These are phyloP conservation scores for Mycena polygramma DNA, from an alignment of 768 basidiomycete genomes.

Conservation along the genomic window DNA sequence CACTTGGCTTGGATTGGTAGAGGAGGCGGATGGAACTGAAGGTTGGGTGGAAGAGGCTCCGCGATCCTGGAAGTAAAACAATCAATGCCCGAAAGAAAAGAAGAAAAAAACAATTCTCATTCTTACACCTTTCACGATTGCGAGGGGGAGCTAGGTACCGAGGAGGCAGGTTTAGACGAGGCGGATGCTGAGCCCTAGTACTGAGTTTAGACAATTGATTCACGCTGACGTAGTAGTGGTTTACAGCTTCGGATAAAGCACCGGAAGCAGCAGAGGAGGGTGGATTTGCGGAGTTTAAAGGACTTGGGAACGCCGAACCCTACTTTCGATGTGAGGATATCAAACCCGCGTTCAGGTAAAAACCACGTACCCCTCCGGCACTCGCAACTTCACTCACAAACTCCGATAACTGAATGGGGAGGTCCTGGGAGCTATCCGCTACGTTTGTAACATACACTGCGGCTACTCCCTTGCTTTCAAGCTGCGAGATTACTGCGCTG, in stretches of 20 bases:
- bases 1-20: constrained; percentile 4
- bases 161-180: not conserved
- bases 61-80: not conserved
- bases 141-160: not conserved
- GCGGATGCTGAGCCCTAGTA: not conserved
- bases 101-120: not conserved
- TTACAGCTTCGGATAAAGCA: not conserved
- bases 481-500: constrained; percentile 21
- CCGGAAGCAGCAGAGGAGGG: not conserved
- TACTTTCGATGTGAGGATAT: not conserved
- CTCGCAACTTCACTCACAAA: constrained; percentile 27
- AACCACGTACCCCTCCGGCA: constrained; percentile 18
- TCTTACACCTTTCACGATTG: constrained; percentile 4
- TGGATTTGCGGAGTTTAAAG: not conserved
- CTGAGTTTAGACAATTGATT: not conserved
- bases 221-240: not conserved
- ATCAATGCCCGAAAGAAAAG: not conserved
- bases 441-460: constrained; percentile 31
- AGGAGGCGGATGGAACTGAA: not conserved
- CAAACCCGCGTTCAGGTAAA: too few relatives aligned
- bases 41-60: not conserved
- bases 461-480: constrained; percentile 17
- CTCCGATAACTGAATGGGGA: constrained; percentile 19
- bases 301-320: not conserved
- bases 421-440: not conserved